Evolutionary conservation across 805 yeast genomes (phyloP), one percentile per base, ranked within the genome.

Genomic region (Yarrowia sp.): DNA sequence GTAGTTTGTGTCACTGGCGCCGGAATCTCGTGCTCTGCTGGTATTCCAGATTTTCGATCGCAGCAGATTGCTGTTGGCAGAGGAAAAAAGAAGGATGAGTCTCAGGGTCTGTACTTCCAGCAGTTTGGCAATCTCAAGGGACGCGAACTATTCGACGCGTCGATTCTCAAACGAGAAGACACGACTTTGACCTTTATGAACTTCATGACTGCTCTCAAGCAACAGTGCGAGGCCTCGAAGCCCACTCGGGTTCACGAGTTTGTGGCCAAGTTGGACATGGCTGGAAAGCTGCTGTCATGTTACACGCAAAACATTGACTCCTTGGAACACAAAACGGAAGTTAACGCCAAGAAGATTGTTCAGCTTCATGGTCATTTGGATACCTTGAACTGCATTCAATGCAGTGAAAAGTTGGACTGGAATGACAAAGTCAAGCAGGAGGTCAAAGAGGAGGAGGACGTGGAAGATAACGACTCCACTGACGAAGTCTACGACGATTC

Each of bases 271-370:
- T 74, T 87, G 64, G 84, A 83, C 70, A 85, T 81, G 64, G 83
- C 83, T 72, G 85, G 82, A 67, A 88, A 87, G 75, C 80, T 92
- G 49, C 74, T 92, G 56, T 79, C 96, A 66, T 91, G 98, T 76
- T 93, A 93, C 74, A 93, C 98, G 1, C 98, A 95, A 72, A 93
- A 93, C 73, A 93, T 93, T 66, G 99, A 93, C 74, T 92, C 96
- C 0, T 78, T 93, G 36, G 98, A 93, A 72, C 51, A 77, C 84
- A 56, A 79, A 52, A 80, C 87, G 26, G 88, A 90, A 22, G 77
- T 92, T 89, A 85, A 83, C 68, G 79, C 79, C 26, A 76, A 84
- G 64, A 90, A 90, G 69, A 96, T 91, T 24, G 88, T 93, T 10
- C 98, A 92, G 74, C 78, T 93, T 26, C 99, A 93, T 71, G 99